phyloP scores from a whole-genome alignment of 75 land plant genomes.

The Cunninghamia lanceolata region DNA sequence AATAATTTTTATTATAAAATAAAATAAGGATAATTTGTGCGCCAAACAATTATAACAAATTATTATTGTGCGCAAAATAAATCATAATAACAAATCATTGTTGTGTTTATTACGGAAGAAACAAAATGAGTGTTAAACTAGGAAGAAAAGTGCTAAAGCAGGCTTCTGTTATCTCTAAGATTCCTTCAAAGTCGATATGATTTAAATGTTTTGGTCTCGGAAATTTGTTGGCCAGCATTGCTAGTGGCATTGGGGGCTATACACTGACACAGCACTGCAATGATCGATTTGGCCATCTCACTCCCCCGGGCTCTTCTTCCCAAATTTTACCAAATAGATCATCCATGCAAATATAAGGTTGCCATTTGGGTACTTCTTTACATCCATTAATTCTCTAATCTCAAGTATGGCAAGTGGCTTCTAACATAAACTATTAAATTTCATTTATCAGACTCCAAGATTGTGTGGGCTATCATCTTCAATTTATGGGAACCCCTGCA shows the following conservation, averaged over 20 bases:
- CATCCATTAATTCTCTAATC: not conserved
- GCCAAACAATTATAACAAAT: too few species aligned
- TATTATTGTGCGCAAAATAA: too few species aligned
- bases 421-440: not conserved
- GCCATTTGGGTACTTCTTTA: not conserved
- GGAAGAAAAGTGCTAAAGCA: too few species aligned
- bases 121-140: too few species aligned
- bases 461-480: constrained; percentile 1
- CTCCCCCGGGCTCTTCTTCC: not conserved
- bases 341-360: not conserved
- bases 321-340: not conserved
- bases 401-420: not conserved
- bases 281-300: not conserved
- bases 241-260: not conserved
- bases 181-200: too few species aligned
- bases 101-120: too few species aligned
- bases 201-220: too few species aligned
- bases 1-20: too few species aligned
- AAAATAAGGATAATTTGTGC: too few species aligned
- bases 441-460: not conserved
- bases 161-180: too few species aligned
- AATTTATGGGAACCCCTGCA: not conserved
- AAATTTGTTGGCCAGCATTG: not conserved
- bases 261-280: not conserved
- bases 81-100: too few species aligned